Percentiles rank a stretch among this genome's conserved stretches.
Evolutionary conservation across 176 grass and related monocot genomes (phyloP).

Genomic region (Ananas comosus): DNA sequence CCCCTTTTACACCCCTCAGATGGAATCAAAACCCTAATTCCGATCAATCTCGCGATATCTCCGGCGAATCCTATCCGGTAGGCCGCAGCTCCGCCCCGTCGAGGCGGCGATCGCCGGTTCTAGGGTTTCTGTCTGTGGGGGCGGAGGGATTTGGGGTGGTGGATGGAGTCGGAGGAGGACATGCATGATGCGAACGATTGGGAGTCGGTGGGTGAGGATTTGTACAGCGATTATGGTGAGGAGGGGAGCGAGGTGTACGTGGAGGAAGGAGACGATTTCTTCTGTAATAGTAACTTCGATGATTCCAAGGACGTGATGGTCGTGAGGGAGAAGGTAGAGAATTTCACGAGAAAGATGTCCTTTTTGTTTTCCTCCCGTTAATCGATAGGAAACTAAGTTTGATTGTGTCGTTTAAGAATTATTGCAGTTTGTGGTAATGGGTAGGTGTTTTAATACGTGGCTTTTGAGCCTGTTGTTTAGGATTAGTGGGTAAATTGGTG

Average conservation of each 20-base stretch:
- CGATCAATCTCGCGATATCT: conserved; percentile 27
- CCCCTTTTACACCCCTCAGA: too few species aligned
- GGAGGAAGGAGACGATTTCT: conserved; percentile 28
- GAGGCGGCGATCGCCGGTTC: conserved; percentile 16
- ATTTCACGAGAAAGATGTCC: not conserved
- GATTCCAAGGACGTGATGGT: conserved; percentile 37
- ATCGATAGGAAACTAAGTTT: not conserved
- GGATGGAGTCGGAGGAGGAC: conserved; percentile 77
- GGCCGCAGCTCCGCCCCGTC: not conserved
- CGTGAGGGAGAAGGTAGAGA: conserved; percentile 57
- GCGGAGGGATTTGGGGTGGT: not conserved
- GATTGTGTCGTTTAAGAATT: not conserved
- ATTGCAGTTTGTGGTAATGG: not conserved
- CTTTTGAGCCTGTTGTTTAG: not conserved
- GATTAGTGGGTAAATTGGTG: too few species aligned
- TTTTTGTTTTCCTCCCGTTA: not conserved
- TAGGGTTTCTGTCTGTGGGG: not conserved
- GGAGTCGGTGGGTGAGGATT: conserved; percentile 62
- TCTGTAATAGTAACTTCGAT: conserved; percentile 27
- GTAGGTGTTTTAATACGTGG: not conserved
- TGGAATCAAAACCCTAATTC: not conserved
- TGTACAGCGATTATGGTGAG: conserved; percentile 36
- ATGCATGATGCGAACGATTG: conserved; percentile 51
- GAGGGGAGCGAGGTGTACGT: conserved; percentile 20
- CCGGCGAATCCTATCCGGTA: not conserved